Conservation (phyloP, 2,329 filamentous ascomycete genomes). For the Mycosphaerelloides madeirae region DNA sequence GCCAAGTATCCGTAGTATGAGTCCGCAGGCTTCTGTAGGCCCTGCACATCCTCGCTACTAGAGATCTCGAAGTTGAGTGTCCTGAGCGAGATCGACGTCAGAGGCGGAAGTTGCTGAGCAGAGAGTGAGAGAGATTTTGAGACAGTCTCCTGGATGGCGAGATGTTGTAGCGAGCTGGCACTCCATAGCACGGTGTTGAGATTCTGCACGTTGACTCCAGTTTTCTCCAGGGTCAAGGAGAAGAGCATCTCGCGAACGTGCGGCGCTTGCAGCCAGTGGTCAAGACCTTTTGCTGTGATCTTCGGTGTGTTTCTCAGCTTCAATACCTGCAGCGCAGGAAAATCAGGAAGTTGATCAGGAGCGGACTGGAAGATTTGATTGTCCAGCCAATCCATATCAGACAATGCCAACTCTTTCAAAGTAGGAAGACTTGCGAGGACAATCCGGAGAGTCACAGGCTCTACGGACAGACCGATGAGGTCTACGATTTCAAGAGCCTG, state of each 20-base stretch:
- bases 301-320: constrained; percentile 66
- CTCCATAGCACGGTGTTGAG: constrained; percentile 58
- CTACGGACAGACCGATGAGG: constrained; percentile 62
- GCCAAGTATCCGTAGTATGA: constrained; percentile 83
- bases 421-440: constrained; percentile 63
- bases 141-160: constrained; percentile 56
- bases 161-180: constrained; percentile 54
- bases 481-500: constrained; percentile 68
- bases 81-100: constrained; percentile 64
- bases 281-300: constrained; percentile 67
- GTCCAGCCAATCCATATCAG: constrained; percentile 63
- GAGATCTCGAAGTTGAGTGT: constrained; percentile 81
- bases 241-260: constrained; percentile 58
- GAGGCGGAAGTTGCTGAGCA: constrained; percentile 52
- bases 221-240: constrained; percentile 66
- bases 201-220: constrained; percentile 61
- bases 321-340: constrained; percentile 70
- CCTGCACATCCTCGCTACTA: constrained; percentile 55
- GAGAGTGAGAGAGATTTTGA: constrained; percentile 51
- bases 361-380: constrained; percentile 70
- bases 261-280: constrained; percentile 59
- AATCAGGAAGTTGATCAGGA: constrained; percentile 58
- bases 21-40: constrained; percentile 48
- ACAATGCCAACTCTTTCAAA: constrained; percentile 70
- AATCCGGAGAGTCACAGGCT: constrained; percentile 64